Evolutionary conservation across 192 early-diverging fungal genomes (phyloP).

Genomic region (Rhizophlyctis rosea): DNA sequence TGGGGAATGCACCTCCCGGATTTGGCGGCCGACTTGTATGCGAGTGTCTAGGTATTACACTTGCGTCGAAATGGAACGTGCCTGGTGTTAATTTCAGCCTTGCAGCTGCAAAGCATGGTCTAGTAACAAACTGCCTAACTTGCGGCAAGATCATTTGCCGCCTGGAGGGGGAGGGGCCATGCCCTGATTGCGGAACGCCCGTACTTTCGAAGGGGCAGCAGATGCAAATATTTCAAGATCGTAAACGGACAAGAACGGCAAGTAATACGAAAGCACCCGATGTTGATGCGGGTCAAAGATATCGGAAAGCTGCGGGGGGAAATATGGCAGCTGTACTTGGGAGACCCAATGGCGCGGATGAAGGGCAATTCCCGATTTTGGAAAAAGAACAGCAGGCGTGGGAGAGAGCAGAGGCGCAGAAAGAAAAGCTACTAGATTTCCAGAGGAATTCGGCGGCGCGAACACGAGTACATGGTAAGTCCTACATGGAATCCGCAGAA

Average conservation of each 20-base stretch:
- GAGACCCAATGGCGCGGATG: slow-evolving; percentile 6
- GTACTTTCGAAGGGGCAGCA: slow-evolving; percentile 39
- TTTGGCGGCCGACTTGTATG: slow-evolving; percentile 37
- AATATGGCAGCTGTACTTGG: slow-evolving; percentile 18
- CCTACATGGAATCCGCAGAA: neutral
- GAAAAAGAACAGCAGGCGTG: slow-evolving; percentile 33
- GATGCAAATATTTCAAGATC: slow-evolving; percentile 28
- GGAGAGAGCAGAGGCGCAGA: slow-evolving; percentile 36
- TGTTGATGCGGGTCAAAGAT: slow-evolving; percentile 22
- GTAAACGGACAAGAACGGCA: neutral
- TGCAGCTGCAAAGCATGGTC: slow-evolving; percentile 39
- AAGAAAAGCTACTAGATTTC: slow-evolving; percentile 40
- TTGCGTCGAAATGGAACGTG: too few species aligned
- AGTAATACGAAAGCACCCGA: slow-evolving; percentile 19
- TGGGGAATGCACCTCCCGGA: slow-evolving; percentile 39
- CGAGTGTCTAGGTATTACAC: slow-evolving; percentile 37
- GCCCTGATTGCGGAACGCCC: slow-evolving; percentile 37
- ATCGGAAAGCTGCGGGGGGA: slow-evolving; percentile 29
- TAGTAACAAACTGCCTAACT: slow-evolving; percentile 45
- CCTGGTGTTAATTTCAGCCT: too few species aligned
- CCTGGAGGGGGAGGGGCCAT: slow-evolving; percentile 45
- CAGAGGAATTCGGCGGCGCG: slow-evolving; percentile 39
- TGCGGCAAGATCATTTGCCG: slow-evolving; percentile 50
- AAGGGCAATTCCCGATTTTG: slow-evolving; percentile 29
- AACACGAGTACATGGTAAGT: slow-evolving; percentile 45